A percentile compares a stretch with the other conserved stretches of the same genome.
Conservation (phyloP, 2,329 filamentous ascomycete genomes). For the Cercospora sp. region DNA sequence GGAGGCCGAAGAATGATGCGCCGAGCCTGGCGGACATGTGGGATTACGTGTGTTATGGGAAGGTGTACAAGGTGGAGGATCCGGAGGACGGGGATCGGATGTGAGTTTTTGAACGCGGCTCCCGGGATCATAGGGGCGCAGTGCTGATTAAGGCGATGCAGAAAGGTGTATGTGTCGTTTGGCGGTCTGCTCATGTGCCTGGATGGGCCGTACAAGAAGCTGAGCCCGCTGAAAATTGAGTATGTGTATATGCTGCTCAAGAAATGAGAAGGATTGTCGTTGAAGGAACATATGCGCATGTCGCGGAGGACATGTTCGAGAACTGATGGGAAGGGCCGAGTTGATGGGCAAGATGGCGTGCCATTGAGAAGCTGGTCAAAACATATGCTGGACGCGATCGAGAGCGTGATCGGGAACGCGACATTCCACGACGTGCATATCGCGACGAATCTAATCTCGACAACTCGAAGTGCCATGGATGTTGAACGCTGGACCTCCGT, state of each 20-base stretch:
- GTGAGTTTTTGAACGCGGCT: constrained; percentile 55
- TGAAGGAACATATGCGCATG: neutral
- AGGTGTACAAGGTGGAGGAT: constrained; percentile 87
- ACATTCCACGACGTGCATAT: neutral
- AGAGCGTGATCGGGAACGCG: neutral
- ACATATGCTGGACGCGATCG: neutral
- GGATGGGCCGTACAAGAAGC: constrained; percentile 92
- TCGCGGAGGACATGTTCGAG: neutral
- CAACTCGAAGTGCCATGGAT: neutral
- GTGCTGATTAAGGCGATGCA: constrained; percentile 46
- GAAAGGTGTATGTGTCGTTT: constrained; percentile 92
- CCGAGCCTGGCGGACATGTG: constrained; percentile 71
- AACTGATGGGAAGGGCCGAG: neutral
- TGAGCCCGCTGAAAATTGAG: constrained; percentile 87
- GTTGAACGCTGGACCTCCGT: neutral
- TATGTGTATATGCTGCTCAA: constrained; percentile 92
- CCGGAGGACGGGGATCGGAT: constrained; percentile 74
- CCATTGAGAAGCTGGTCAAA: neutral
- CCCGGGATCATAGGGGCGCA: neutral
- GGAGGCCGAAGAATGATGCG: constrained; percentile 69
- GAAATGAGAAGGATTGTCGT: constrained; percentile 59
- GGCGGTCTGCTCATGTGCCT: constrained; percentile 87
- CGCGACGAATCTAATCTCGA: neutral
- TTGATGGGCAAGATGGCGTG: neutral
- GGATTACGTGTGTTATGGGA: constrained; percentile 85